Percentiles rank a stretch among this genome's conserved stretches.
These are phyloP conservation scores for Paecilomyces sp. DNA, from an alignment of 2,329 filamentous ascomycete species.

Conservation along the genomic window DNA sequence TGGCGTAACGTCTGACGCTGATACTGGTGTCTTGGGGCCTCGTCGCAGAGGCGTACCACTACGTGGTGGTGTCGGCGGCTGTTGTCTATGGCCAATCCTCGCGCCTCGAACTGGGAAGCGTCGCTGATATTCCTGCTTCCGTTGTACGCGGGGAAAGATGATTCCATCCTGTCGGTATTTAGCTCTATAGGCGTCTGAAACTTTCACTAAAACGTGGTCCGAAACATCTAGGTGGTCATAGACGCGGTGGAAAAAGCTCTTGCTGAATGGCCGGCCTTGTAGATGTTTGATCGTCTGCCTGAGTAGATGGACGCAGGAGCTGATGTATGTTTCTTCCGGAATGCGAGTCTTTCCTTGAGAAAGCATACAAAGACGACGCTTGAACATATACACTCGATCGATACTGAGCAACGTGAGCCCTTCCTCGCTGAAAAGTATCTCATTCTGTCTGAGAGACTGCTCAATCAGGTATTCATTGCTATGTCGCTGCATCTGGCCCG, in stretches of 20 bases:
- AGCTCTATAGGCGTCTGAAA: constrained; percentile 27
- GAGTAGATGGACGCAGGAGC: constrained; percentile 34
- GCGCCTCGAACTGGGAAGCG: constrained; percentile 15
- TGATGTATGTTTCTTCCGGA: constrained; percentile 26
- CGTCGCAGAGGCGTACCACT: constrained; percentile 12
- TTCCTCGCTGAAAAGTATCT: constrained; percentile 37
- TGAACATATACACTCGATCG: constrained; percentile 40
- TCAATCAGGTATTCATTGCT: constrained; percentile 34
- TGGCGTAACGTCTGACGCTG: constrained; percentile 36
- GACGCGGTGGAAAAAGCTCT: constrained; percentile 35
- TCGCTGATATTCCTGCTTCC: constrained; percentile 8
- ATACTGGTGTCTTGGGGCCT: constrained; percentile 33
- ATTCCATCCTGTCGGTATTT: constrained; percentile 32
- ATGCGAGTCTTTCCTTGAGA: constrained; percentile 19
- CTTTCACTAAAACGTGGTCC: constrained; percentile 28
- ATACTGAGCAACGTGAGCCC: constrained; percentile 37
- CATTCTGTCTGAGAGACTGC: constrained; percentile 38
- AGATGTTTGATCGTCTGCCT: constrained; percentile 33
- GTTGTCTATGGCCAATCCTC: constrained; percentile 13
- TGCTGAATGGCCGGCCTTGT: constrained; percentile 35
- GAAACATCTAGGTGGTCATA: constrained; percentile 35
- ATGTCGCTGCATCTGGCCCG: constrained; percentile 26
- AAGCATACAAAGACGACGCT: constrained; percentile 33
- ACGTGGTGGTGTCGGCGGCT: constrained; percentile 10
- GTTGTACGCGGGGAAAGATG: constrained; percentile 15